These are phyloP conservation scores for Halophytophthora polymorphica DNA, from an alignment of 352 stramenopile species.

Conservation along the genomic window DNA sequence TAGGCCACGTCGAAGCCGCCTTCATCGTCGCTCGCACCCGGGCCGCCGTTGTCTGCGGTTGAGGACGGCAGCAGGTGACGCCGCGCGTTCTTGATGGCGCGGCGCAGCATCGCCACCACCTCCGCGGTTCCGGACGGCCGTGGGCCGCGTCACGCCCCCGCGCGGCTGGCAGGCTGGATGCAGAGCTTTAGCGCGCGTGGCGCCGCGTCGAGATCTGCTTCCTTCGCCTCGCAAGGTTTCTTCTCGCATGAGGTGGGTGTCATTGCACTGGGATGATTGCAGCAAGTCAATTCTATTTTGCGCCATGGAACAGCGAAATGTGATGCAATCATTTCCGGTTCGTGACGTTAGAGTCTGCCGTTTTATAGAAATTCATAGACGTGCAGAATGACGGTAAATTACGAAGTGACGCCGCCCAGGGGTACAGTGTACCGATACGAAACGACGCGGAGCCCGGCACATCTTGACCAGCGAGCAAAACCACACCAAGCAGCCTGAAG, in stretches of 20 bases:
- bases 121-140: background rate
- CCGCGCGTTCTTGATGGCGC: constrained; percentile 48
- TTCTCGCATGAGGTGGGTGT: background rate
- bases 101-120: constrained; percentile 45
- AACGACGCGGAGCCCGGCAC: too few relatives aligned
- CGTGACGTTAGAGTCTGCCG: too few relatives aligned
- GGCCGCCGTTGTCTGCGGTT: constrained; percentile 49
- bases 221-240: background rate
- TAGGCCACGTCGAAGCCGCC: constrained; percentile 44
- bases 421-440: background rate
- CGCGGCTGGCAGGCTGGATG: background rate
- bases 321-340: too few relatives aligned
- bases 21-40: constrained; percentile 26
- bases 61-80: constrained; percentile 58
- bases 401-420: background rate
- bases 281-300: background rate
- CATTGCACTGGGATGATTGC: background rate
- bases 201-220: too few relatives aligned
- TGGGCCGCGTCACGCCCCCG: too few relatives aligned
- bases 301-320: background rate
- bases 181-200: background rate
- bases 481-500: too few relatives aligned
- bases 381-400: constrained; percentile 3
- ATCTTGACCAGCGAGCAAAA: too few relatives aligned
- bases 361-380: too few relatives aligned